Conservation (phyloP, 2,329 filamentous ascomycete species). For the Aaosphaeria arxii region DNA sequence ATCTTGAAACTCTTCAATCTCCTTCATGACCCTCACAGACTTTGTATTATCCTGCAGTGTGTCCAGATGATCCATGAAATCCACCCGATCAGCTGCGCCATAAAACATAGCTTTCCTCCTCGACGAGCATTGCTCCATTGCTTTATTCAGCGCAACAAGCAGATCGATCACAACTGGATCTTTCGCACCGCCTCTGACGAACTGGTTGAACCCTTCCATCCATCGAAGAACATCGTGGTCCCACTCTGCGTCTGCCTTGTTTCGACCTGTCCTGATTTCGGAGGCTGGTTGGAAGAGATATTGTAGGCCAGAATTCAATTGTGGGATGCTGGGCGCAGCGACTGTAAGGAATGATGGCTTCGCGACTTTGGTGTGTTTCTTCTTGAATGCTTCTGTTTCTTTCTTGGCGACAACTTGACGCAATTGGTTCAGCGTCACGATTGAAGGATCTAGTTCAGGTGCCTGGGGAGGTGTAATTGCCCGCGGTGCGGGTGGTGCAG, state of each 20-base stretch:
- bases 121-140: neutral
- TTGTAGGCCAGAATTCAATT: too few relatives aligned
- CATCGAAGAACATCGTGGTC: neutral
- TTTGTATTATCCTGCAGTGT: neutral
- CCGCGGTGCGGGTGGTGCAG: too few relatives aligned
- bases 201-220: constrained; percentile 1
- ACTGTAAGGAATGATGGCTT: too few relatives aligned
- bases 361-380: too few relatives aligned
- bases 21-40: constrained; percentile 2
- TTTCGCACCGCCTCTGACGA: neutral
- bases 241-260: neutral
- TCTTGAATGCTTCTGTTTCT: too few relatives aligned
- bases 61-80: neutral
- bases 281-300: too few relatives aligned
- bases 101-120: neutral
- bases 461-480: too few relatives aligned
- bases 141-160: constrained; percentile 1
- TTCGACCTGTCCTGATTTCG: too few relatives aligned
- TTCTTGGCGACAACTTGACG: too few relatives aligned
- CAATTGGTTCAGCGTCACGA: too few relatives aligned
- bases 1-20: constrained; percentile 6
- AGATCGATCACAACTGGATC: neutral
- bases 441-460: too few relatives aligned
- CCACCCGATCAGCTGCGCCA: neutral
- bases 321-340: too few relatives aligned